Evolutionary conservation across 345 rosid genomes (phyloP).

Genomic region (Arabis hirsuta): DNA sequence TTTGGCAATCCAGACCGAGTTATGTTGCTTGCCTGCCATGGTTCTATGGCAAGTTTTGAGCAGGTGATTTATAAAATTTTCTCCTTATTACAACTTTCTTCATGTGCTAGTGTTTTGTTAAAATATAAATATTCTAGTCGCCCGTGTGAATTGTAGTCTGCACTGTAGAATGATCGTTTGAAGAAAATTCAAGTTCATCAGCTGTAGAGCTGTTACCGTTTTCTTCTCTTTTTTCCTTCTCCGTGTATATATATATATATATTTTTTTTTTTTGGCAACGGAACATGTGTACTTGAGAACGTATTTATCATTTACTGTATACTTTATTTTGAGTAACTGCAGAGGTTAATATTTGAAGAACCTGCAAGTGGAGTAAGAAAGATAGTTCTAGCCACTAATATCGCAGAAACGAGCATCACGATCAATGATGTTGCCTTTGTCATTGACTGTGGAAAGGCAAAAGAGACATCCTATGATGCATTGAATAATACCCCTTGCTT

Average conservation of each 20-base stretch:
- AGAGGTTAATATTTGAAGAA: constrained; percentile 90
- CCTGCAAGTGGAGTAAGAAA: constrained; percentile 82
- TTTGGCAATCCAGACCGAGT: constrained; percentile 74
- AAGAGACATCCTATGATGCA: constrained; percentile 95
- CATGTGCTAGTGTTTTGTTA: constrained; percentile 12
- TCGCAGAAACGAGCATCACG: constrained; percentile 97
- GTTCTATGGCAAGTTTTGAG: constrained; percentile 95
- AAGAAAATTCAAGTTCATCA: background rate
- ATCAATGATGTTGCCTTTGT: constrained; percentile 87
- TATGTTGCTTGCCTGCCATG: constrained; percentile 89
- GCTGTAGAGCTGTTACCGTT: constrained; percentile 7
- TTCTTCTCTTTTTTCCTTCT: constrained; percentile 3
- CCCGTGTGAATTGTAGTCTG: constrained; percentile 11
- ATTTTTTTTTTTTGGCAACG: constrained; percentile 1
- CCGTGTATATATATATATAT: too few species aligned
- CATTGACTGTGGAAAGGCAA: constrained; percentile 95
- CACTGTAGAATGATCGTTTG: background rate
- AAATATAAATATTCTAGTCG: constrained; percentile 11
- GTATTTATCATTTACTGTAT: constrained; percentile 9
- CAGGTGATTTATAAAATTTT: constrained; percentile 55
- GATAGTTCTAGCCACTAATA: constrained; percentile 88
- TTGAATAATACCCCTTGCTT: constrained; percentile 92
- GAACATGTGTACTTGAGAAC: background rate
- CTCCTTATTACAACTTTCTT: constrained; percentile 17
- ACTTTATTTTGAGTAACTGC: constrained; percentile 44